Conservation (phyloP, 371 early-diverging fungal species). For the Syncephalis plumigaleata region DNA sequence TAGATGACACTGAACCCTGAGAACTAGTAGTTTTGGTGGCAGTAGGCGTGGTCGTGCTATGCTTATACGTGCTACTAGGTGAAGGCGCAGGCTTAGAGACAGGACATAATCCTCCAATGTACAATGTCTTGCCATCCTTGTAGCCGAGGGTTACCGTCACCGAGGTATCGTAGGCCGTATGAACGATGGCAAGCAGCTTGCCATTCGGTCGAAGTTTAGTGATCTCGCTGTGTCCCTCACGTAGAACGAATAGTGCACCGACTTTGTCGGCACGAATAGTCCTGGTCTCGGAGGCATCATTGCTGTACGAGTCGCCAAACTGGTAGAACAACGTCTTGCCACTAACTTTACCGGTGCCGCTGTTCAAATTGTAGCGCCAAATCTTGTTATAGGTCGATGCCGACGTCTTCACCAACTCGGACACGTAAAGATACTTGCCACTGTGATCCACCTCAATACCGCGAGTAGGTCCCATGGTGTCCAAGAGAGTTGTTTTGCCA, state of each 20-base stretch:
- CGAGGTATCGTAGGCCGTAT: slow-evolving; percentile 11
- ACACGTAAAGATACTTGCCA: slow-evolving; percentile 22
- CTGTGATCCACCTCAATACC: slow-evolving; percentile 28
- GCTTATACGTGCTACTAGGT: no score
- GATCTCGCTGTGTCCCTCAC: slow-evolving; percentile 20
- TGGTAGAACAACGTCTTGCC: slow-evolving; percentile 14
- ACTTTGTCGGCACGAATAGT: slow-evolving; percentile 24
- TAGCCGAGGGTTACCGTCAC: slow-evolving; percentile 29
- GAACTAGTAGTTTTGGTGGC: no score
- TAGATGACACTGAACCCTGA: no score
- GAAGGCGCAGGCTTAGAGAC: no score
- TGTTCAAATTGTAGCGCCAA: slow-evolving; percentile 4
- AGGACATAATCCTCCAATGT: slow-evolving; percentile 21
- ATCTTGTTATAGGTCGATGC: slow-evolving; percentile 19
- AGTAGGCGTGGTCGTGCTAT: no score
- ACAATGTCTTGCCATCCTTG: slow-evolving; percentile 18
- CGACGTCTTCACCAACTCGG: slow-evolving; percentile 18
- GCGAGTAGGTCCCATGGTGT: slow-evolving; percentile 21
- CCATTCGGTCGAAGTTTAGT: slow-evolving; percentile 16
- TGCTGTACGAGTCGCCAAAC: slow-evolving; percentile 16
- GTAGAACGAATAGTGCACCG: slow-evolving; percentile 26
- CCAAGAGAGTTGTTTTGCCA: slow-evolving; percentile 14
- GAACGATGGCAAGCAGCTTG: slow-evolving; percentile 13
- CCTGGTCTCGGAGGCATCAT: slow-evolving; percentile 19
- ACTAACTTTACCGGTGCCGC: not conserved